phyloP scores from a whole-genome alignment of 371 early-diverging fungal species.

The Mucor plumbeus region DNA sequence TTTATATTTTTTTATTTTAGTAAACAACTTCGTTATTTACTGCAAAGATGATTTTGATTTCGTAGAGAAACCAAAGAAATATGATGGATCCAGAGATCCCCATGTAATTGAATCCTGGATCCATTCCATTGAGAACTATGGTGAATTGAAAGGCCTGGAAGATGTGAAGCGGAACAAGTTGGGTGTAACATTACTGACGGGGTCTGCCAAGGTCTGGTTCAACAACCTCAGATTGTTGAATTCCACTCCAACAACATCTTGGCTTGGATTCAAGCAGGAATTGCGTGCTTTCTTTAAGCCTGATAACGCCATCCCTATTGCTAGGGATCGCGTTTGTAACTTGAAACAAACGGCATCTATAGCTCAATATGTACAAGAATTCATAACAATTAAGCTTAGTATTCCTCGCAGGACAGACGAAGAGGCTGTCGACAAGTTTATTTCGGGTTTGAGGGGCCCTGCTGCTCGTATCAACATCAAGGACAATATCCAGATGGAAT shows the following conservation, averaged over 20 bases:
- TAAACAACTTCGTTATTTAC: no score
- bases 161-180: background rate
- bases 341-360: background rate
- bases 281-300: constrained; percentile 1
- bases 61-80: background rate
- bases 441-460: background rate
- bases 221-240: background rate
- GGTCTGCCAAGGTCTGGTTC: background rate
- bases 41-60: constrained; percentile 2
- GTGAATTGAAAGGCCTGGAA: background rate
- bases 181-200: background rate
- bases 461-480: constrained; percentile 6
- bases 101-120: constrained; percentile 2
- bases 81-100: constrained; percentile 8
- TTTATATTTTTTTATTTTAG: no score
- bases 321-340: background rate
- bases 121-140: background rate
- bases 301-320: background rate
- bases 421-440: constrained; percentile 3
- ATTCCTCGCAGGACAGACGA: constrained; percentile 6
- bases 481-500: background rate
- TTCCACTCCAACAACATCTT: background rate
- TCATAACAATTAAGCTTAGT: background rate
- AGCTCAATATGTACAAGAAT: background rate
- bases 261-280: background rate